phyloP scores from a whole-genome alignment of 2,329 filamentous ascomycete species.

The Trichophyton simii region DNA sequence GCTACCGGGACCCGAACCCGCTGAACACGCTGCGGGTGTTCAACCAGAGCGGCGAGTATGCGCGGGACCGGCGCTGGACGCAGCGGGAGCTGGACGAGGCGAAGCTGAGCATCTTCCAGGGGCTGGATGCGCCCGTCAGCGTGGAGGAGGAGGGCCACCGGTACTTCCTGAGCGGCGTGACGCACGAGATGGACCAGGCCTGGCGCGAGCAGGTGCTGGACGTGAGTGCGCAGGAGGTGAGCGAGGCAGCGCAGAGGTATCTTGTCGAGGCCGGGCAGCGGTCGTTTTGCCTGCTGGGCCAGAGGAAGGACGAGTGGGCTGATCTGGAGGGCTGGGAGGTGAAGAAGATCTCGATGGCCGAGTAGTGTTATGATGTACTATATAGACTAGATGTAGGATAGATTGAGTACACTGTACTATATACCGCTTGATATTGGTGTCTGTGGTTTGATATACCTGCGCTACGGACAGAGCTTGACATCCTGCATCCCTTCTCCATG shows the following conservation, averaged over 20 bases:
- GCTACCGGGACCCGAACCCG: slow-evolving; percentile 92
- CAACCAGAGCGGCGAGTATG: slow-evolving; percentile 69
- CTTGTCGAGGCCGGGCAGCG: slow-evolving; percentile 54
- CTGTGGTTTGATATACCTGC: slow-evolving; percentile 17
- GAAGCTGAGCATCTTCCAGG: slow-evolving; percentile 88
- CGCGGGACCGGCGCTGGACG: slow-evolving; percentile 66
- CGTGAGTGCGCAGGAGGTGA: slow-evolving; percentile 68
- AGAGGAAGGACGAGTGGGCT: slow-evolving; percentile 68
- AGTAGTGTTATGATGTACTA: not conserved
- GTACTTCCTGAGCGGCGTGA: slow-evolving; percentile 72
- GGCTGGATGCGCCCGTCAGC: slow-evolving; percentile 73
- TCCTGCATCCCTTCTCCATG: slow-evolving; percentile 37
- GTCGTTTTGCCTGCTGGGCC: slow-evolving; percentile 63
- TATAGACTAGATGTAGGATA: not conserved
- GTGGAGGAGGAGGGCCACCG: slow-evolving; percentile 82
- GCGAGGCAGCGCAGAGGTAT: slow-evolving; percentile 67
- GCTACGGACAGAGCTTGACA: slow-evolving; percentile 43
- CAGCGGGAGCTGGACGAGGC: slow-evolving; percentile 85
- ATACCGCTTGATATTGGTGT: not conserved
- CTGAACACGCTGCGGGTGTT: slow-evolving; percentile 78
- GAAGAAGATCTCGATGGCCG: slow-evolving; percentile 54
- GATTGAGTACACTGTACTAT: not conserved
- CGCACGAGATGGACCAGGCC: slow-evolving; percentile 76
- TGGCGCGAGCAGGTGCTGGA: slow-evolving; percentile 76
- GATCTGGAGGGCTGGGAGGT: slow-evolving; percentile 57